Conservation (phyloP, 2,329 filamentous ascomycete species). For the Clonostachys rosea region DNA sequence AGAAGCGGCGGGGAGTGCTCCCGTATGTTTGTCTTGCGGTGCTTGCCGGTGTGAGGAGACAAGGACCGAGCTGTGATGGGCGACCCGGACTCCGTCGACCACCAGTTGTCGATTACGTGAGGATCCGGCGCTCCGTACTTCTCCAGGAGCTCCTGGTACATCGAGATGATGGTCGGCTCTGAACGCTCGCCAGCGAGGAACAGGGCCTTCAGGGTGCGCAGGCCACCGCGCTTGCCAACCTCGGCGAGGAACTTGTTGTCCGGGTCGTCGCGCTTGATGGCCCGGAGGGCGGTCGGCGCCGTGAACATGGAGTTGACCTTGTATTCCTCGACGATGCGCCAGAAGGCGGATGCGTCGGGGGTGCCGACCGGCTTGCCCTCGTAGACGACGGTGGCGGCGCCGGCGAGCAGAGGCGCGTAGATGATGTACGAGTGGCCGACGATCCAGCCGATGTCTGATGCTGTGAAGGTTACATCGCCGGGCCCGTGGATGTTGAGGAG, state of each 20-base stretch:
- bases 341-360: constrained; percentile 82
- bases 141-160: constrained; percentile 71
- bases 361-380: constrained; percentile 94
- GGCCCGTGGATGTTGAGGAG: constrained; percentile 79
- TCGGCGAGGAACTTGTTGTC: constrained; percentile 61
- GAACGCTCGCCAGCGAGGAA: constrained; percentile 89
- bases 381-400: constrained; percentile 82
- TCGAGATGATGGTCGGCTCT: constrained; percentile 77
- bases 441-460: constrained; percentile 87
- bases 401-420: constrained; percentile 80
- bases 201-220: constrained; percentile 67
- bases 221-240: constrained; percentile 62
- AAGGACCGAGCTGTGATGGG: constrained; percentile 53
- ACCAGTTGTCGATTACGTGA: constrained; percentile 56
- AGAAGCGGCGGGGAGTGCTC: constrained; percentile 44
- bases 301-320: constrained; percentile 82
- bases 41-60: constrained; percentile 51
- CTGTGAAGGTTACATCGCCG: constrained; percentile 70
- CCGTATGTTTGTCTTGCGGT: constrained; percentile 39
- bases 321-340: constrained; percentile 81
- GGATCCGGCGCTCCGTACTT: constrained; percentile 60
- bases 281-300: constrained; percentile 80
- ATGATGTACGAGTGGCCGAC: constrained; percentile 71
- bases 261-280: constrained; percentile 82
- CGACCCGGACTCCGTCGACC: constrained; percentile 55